phyloP scores from a whole-genome alignment of 2,329 filamentous ascomycete species.

The Fusarium transvaalense region DNA sequence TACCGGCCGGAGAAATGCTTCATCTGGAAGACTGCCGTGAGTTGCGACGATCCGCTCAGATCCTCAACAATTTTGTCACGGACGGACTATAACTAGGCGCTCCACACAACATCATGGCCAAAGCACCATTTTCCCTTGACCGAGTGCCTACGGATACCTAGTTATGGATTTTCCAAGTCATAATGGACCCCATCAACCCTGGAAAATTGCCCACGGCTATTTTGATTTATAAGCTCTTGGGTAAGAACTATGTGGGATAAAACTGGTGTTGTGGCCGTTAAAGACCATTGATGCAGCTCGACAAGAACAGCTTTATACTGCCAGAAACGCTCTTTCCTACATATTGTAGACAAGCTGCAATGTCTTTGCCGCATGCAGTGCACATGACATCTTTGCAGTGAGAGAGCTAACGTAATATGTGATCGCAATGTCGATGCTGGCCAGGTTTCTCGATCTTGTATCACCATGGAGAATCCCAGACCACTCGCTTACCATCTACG shows the following conservation, averaged over 20 bases:
- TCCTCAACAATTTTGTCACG: constrained; percentile 44
- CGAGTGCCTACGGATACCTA: constrained; percentile 20
- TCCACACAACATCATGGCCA: constrained; percentile 50
- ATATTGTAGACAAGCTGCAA: constrained; percentile 49
- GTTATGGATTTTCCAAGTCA: constrained; percentile 41
- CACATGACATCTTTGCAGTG: constrained; percentile 47
- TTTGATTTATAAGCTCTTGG: constrained; percentile 37
- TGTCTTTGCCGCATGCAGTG: constrained; percentile 52
- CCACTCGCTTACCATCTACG: background rate
- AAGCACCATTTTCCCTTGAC: constrained; percentile 30
- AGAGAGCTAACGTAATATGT: constrained; percentile 33
- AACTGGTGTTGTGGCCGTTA: background rate
- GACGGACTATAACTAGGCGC: constrained; percentile 49
- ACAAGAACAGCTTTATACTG: constrained; percentile 46
- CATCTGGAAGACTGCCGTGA: constrained; percentile 46
- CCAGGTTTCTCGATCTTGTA: constrained; percentile 35
- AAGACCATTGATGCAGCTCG: constrained; percentile 39
- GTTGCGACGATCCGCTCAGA: constrained; percentile 21
- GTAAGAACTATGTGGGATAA: background rate
- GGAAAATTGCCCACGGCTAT: constrained; percentile 41
- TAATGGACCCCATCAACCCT: constrained; percentile 27
- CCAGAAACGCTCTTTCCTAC: constrained; percentile 30
- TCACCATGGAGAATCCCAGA: constrained; percentile 28
- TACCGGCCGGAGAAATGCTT: constrained; percentile 51
- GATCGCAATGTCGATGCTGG: constrained; percentile 45